Evolutionary conservation across 2,329 filamentous ascomycete genomes (phyloP).

Genomic region (Claviceps sp.): DNA sequence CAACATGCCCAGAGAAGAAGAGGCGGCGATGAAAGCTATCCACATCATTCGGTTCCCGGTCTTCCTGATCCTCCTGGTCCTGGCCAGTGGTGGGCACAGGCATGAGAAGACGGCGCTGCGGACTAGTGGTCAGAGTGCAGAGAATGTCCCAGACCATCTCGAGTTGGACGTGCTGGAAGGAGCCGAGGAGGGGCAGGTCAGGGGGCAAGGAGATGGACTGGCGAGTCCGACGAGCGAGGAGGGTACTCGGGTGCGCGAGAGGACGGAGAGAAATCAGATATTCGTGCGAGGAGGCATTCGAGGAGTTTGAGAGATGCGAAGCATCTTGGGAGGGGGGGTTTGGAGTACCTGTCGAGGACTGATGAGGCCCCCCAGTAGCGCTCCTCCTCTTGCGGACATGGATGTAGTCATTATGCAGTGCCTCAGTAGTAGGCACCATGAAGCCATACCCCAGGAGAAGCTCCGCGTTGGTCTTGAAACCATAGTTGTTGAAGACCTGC

Average conservation of each 20-base stretch:
- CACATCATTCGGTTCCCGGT: constrained; percentile 11
- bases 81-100: constrained; percentile 9
- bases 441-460: constrained; percentile 52
- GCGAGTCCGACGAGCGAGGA: constrained; percentile 29
- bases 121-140: constrained; percentile 22
- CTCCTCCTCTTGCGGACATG: constrained; percentile 37
- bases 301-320: neutral
- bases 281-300: constrained; percentile 19
- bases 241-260: constrained; percentile 31
- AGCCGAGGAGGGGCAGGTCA: constrained; percentile 16
- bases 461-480: constrained; percentile 60
- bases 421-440: constrained; percentile 32
- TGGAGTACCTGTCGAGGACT: too few relatives aligned
- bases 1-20: constrained; percentile 20
- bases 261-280: constrained; percentile 41
- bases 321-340: neutral
- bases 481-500: constrained; percentile 59
- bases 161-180: constrained; percentile 38
- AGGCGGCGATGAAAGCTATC: constrained; percentile 13
- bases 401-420: constrained; percentile 45
- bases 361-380: constrained; percentile 2
- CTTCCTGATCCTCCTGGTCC: neutral
- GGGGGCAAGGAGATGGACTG: constrained; percentile 18
- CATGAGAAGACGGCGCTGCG: constrained; percentile 18
- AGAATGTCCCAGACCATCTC: constrained; percentile 39